Conservation (phyloP, 129 eudicot species). For the Lactuca saligna region DNA sequence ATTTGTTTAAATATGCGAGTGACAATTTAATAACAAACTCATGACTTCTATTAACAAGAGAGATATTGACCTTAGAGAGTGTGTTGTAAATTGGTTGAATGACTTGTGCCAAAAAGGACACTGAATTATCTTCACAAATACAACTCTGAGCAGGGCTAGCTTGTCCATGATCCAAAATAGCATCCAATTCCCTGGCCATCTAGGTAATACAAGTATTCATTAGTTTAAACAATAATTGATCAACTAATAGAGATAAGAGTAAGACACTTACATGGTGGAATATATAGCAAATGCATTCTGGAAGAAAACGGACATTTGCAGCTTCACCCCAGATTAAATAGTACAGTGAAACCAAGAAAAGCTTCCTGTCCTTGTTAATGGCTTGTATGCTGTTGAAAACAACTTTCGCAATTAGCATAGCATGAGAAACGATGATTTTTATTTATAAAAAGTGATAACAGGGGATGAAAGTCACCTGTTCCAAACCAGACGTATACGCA, state of each 20-base stretch:
- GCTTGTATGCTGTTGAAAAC: conserved; percentile 73
- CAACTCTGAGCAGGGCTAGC: conserved; percentile 70
- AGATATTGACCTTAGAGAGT: conserved; percentile 50
- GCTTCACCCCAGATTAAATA: conserved; percentile 98
- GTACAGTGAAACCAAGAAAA: conserved; percentile 81
- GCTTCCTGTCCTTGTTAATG: conserved; percentile 83
- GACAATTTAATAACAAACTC: conserved; percentile 5
- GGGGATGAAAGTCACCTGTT: conserved; percentile 55
- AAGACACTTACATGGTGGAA: conserved; percentile 81
- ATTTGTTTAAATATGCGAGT: not conserved
- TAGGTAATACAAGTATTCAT: conserved; percentile 27
- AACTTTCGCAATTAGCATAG: conserved; percentile 23
- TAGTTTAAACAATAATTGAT: conserved; percentile 8
- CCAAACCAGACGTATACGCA: conserved; percentile 79
- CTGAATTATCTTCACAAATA: conserved; percentile 48
- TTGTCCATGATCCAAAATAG: conserved; percentile 84
- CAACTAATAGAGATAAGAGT: conserved; percentile 2
- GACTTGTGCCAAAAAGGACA: conserved; percentile 66
- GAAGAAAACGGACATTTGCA: conserved; percentile 98
- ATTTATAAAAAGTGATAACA: conserved; percentile 14
- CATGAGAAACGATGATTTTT: not conserved
- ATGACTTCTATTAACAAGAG: not conserved
- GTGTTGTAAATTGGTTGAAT: conserved; percentile 63
- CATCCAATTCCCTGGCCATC: conserved; percentile 98
- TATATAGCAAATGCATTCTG: conserved; percentile 96